Percentiles rank a stretch among this genome's conserved stretches.
Conservation (phyloP, 768 basidiomycete genomes). For the Pulveroboletus sp. region DNA sequence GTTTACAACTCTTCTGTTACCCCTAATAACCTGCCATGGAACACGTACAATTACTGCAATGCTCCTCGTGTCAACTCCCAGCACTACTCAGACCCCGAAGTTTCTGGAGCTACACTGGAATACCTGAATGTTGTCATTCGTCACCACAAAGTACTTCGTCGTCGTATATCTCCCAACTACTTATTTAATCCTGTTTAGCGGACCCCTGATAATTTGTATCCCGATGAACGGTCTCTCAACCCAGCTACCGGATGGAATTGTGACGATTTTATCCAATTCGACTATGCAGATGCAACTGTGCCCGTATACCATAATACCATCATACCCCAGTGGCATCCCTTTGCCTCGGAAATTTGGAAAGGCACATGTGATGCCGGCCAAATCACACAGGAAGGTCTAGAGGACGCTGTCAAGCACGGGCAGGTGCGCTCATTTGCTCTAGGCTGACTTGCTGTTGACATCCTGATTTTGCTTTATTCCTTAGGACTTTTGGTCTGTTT, state of each 20-base stretch:
- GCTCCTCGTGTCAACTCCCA: constrained; percentile 43
- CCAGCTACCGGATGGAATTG: constrained; percentile 41
- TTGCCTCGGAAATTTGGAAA: constrained; percentile 42
- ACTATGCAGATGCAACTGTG: constrained; percentile 36
- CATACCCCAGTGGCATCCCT: constrained; percentile 43
- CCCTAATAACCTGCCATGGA: constrained; percentile 40
- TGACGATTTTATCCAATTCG: constrained; percentile 35
- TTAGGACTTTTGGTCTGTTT: constrained; percentile 49
- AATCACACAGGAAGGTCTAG: constrained; percentile 42
- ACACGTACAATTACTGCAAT: constrained; percentile 55
- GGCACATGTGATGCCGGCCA: constrained; percentile 49
- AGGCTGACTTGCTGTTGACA: background rate
- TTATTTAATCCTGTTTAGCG: constrained; percentile 27
- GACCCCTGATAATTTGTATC: constrained; percentile 50
- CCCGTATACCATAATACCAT: constrained; percentile 39
- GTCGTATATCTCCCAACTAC: background rate
- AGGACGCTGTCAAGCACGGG: constrained; percentile 43
- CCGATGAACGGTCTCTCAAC: constrained; percentile 40
- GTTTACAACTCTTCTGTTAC: constrained; percentile 46
- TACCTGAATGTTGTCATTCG: constrained; percentile 44
- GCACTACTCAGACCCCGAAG: constrained; percentile 35
- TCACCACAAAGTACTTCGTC: constrained; percentile 43
- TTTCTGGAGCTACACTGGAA: constrained; percentile 31
- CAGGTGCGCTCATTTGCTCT: constrained; percentile 18
- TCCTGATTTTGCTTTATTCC: background rate